Percentiles rank a stretch among this genome's conserved stretches.
phyloP scores from a whole-genome alignment of 805 yeast genomes.

The Wickerhamiella sergipiensis region DNA sequence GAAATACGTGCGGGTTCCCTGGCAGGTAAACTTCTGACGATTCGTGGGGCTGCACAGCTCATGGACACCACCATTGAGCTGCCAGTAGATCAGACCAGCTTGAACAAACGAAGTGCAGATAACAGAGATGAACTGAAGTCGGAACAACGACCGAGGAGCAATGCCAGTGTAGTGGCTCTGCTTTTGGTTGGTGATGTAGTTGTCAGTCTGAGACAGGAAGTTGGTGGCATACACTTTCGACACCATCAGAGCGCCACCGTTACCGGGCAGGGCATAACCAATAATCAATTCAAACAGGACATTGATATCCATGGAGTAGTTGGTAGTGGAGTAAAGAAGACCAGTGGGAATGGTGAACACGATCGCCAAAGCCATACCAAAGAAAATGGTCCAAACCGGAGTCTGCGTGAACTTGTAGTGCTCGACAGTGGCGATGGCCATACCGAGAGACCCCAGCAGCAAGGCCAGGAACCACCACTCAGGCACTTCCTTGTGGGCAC shows the following conservation, averaged over 20 bases:
- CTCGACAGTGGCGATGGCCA: conserved; percentile 34
- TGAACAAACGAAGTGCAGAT: conserved; percentile 19
- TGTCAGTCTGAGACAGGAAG: conserved; percentile 51
- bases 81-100: conserved; percentile 25
- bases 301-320: conserved; percentile 35
- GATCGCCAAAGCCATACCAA: conserved; percentile 37
- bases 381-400: conserved; percentile 47
- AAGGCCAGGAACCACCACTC: conserved; percentile 51
- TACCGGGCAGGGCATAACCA: conserved; percentile 43
- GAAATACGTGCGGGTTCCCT: conserved; percentile 29
- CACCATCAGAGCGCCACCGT: conserved; percentile 39
- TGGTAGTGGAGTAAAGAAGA: conserved; percentile 35
- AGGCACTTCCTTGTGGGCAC: conserved; percentile 47
- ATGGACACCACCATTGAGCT: conserved; percentile 23
- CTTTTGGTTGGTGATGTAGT: conserved; percentile 39
- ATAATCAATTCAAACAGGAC: conserved; percentile 36
- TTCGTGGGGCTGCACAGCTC: conserved; percentile 29
- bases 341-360: conserved; percentile 38
- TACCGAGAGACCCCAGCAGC: conserved; percentile 30
- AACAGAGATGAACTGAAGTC: conserved; percentile 29
- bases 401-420: conserved; percentile 27
- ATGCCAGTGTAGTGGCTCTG: conserved; percentile 44
- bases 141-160: conserved; percentile 47
- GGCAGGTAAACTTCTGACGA: conserved; percentile 31
- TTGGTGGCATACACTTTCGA: conserved; percentile 40